Evolutionary conservation across 164 flowering plant species (phyloP).

Genomic region (Vitis amurensis): DNA sequence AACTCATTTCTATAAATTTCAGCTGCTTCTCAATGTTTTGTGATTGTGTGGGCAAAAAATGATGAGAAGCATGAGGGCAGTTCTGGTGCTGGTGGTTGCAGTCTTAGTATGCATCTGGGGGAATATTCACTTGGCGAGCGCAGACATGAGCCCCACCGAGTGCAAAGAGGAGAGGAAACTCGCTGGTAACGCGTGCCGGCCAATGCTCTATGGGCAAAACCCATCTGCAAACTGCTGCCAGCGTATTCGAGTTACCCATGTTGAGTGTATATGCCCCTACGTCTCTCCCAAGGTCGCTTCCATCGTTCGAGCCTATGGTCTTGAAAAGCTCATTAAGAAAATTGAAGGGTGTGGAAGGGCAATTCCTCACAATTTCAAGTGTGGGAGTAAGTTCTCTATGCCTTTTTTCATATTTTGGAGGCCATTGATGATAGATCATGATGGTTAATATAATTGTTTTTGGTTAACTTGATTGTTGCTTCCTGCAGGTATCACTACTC

Average conservation of each 20-base stretch:
- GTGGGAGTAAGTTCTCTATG: slow-evolving; percentile 8
- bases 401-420: no score
- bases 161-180: slow-evolving; percentile 10
- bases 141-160: not conserved
- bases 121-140: no score
- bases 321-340: not conserved
- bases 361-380: slow-evolving; percentile 19
- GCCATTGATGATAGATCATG: no score
- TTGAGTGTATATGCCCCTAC: slow-evolving; percentile 14
- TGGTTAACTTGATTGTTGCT: no score
- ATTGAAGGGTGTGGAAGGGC: slow-evolving; percentile 14
- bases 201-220: not conserved
- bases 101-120: no score
- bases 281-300: slow-evolving; percentile 12
- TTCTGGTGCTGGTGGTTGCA: no score
- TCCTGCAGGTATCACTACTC: no score
- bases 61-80: no score
- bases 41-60: no score
- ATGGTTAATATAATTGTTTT: no score
- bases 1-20: no score
- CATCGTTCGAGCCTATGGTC: not conserved
- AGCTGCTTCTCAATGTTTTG: no score
- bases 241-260: slow-evolving; percentile 9
- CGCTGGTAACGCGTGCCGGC: not conserved
- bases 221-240: slow-evolving; percentile 9